phyloP scores from a whole-genome alignment of 2,329 filamentous ascomycete species.

The Calonectria pteridis region DNA sequence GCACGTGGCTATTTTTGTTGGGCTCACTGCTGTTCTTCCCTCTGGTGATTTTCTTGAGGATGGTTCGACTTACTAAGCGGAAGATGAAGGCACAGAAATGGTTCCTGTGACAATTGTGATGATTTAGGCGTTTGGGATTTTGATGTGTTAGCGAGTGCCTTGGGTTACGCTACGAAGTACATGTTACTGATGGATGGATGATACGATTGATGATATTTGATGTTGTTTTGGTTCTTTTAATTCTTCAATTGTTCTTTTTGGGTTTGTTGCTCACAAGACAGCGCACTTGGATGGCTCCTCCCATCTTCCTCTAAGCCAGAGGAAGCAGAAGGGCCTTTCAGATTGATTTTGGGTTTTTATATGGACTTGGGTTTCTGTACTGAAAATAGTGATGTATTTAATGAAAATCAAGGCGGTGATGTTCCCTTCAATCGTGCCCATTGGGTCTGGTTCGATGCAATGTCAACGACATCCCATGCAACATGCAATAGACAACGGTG shows the following conservation, averaged over 20 bases:
- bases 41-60: background rate
- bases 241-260: background rate
- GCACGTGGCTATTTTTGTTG: constrained; percentile 73
- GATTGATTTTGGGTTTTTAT: background rate
- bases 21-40: constrained; percentile 61
- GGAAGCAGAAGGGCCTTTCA: background rate
- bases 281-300: background rate
- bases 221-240: background rate
- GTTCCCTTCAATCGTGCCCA: background rate
- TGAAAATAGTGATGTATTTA: background rate
- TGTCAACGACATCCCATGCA: background rate
- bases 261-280: background rate
- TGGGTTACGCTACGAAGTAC: background rate
- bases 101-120: background rate
- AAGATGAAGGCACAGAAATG: background rate
- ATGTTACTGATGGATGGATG: background rate
- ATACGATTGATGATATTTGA: background rate
- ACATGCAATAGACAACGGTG: background rate
- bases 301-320: background rate
- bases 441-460: background rate
- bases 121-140: background rate
- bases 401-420: background rate
- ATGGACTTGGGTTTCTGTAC: background rate
- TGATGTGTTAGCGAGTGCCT: background rate
- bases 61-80: background rate